phyloP scores from a whole-genome alignment of 2,329 filamentous ascomycete species.

The Curvularia eragrostidis region DNA sequence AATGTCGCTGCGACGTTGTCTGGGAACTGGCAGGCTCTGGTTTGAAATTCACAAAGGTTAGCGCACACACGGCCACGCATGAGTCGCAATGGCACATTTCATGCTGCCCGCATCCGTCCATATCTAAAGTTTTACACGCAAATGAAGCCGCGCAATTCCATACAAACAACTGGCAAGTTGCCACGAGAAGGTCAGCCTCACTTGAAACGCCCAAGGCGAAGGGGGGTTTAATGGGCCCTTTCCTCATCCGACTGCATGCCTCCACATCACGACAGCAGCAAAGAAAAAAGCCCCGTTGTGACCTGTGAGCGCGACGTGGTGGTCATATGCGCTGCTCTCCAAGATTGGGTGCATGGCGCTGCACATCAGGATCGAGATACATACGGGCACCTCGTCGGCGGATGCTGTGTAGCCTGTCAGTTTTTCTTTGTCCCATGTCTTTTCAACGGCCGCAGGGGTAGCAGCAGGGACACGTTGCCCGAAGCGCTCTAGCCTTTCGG shows the following conservation, averaged over 20 bases:
- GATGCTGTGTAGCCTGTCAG: constrained; percentile 41
- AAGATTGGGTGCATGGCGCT: constrained; percentile 18
- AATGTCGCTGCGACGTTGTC: constrained; percentile 1
- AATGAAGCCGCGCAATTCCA: constrained; percentile 8
- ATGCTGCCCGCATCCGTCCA: constrained; percentile 9
- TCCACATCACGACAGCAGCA: constrained; percentile 17
- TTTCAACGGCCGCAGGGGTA: constrained; percentile 38
- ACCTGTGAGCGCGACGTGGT: constrained; percentile 12
- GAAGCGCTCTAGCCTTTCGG: constrained; percentile 34
- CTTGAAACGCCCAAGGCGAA: constrained; percentile 3
- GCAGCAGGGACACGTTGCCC: constrained; percentile 18
- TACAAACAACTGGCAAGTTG: constrained; percentile 7
- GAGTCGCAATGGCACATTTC: constrained; percentile 11
- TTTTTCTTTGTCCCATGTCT: constrained; percentile 33
- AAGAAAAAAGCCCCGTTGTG: constrained; percentile 13
- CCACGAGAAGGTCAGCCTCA: constrained; percentile 9
- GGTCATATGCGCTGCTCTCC: constrained; percentile 28
- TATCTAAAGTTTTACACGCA: constrained; percentile 5
- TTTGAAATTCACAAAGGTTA: constrained; percentile 17
- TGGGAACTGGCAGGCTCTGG: constrained; percentile 7
- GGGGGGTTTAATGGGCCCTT: constrained; percentile 13
- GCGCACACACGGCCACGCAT: constrained; percentile 18
- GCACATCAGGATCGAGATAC: constrained; percentile 28
- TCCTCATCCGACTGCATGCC: constrained; percentile 14
- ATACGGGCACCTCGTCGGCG: constrained; percentile 30